Evolutionary conservation across 148 eudicot species (phyloP).

Genomic region (Silene latifolia): DNA sequence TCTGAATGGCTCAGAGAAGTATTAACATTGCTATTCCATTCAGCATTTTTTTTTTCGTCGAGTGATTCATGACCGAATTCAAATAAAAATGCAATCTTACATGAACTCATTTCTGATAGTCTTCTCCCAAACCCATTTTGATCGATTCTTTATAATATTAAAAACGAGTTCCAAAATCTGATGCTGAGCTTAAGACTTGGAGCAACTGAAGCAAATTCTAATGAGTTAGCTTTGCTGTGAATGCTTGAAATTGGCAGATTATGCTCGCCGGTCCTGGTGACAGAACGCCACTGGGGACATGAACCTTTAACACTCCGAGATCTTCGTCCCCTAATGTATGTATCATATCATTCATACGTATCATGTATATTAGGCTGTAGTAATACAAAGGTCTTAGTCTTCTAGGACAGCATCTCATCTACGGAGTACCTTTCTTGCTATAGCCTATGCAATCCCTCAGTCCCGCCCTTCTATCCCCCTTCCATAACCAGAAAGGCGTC

Average conservation of each 20-base stretch:
- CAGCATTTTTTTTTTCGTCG: no score
- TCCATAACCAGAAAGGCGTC: slow-evolving; percentile 10
- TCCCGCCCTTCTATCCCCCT: not conserved
- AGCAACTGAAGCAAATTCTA: not conserved
- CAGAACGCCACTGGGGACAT: slow-evolving; percentile 43
- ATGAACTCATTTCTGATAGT: no score
- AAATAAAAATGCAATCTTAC: no score
- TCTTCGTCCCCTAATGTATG: slow-evolving; percentile 15
- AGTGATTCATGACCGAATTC: no score
- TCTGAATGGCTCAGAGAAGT: no score
- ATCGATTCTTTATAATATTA: not conserved
- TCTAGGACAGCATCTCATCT: not conserved
- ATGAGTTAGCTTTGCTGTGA: not conserved
- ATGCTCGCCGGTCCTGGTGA: slow-evolving; percentile 87
- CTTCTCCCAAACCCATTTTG: no score
- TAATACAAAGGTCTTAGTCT: slow-evolving; percentile 14
- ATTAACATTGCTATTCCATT: no score
- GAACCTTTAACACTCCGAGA: slow-evolving; percentile 10
- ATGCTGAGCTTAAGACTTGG: not conserved
- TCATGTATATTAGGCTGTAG: slow-evolving; percentile 24
- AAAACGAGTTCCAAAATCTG: not conserved
- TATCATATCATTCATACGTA: slow-evolving; percentile 8
- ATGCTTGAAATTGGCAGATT: slow-evolving; percentile 48
- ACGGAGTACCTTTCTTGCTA: no score
- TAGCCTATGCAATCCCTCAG: no score